phyloP scores from a whole-genome alignment of 2,329 filamentous ascomycete species.

The Aspergillus niger region DNA sequence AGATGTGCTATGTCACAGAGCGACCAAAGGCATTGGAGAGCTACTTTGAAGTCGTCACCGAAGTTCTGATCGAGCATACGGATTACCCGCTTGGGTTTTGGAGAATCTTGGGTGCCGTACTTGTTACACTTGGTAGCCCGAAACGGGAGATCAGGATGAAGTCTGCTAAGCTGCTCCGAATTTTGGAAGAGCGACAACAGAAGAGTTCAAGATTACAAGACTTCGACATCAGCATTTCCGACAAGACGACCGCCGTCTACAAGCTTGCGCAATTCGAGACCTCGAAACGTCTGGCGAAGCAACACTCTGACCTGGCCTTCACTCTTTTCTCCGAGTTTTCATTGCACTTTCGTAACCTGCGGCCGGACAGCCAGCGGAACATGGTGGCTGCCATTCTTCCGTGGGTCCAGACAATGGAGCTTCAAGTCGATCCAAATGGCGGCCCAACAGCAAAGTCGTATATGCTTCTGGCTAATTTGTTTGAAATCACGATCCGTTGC shows the following conservation, averaged over 20 bases:
- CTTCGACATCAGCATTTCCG: slow-evolving; percentile 96
- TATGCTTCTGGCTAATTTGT: slow-evolving; percentile 88
- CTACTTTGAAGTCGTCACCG: slow-evolving; percentile 89
- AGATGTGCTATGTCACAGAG: slow-evolving; percentile 84
- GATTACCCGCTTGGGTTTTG: slow-evolving; percentile 85
- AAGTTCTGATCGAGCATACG: slow-evolving; percentile 80
- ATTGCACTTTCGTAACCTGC: slow-evolving; percentile 84
- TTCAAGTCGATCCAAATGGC: slow-evolving; percentile 88
- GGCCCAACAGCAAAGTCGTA: slow-evolving; percentile 90
- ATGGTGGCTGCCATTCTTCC: slow-evolving; percentile 92
- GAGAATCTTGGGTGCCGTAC: slow-evolving; percentile 82
- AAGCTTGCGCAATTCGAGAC: slow-evolving; percentile 97
- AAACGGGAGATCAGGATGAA: slow-evolving; percentile 86
- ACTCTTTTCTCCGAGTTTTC: slow-evolving; percentile 96
- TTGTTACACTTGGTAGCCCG: slow-evolving; percentile 92
- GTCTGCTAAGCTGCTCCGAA: slow-evolving; percentile 76
- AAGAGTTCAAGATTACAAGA: slow-evolving; percentile 92
- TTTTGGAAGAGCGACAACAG: slow-evolving; percentile 78
- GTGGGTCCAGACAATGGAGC: slow-evolving; percentile 92
- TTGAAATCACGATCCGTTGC: slow-evolving; percentile 94
- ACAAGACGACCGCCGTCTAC: slow-evolving; percentile 97
- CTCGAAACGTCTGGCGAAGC: slow-evolving; percentile 82
- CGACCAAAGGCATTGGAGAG: slow-evolving; percentile 83
- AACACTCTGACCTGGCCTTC: slow-evolving; percentile 87
- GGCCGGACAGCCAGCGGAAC: slow-evolving; percentile 82